Conservation (phyloP, 2,329 filamentous ascomycete species). For the Fusarium sp. region DNA sequence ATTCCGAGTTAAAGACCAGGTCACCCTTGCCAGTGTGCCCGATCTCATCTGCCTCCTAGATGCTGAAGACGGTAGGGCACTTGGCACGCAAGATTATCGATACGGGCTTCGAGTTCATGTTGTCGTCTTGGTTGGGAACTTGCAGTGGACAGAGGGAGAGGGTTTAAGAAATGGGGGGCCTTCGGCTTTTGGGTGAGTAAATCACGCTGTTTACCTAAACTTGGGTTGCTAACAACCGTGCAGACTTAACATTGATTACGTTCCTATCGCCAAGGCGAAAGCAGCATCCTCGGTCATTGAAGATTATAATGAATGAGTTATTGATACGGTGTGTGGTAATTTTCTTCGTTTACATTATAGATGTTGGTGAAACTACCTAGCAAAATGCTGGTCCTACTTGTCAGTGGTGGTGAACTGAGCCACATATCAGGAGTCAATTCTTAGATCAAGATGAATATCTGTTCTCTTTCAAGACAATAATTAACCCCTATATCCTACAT, state of each 20-base stretch:
- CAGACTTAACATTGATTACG: not conserved
- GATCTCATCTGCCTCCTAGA: slow-evolving; percentile 26
- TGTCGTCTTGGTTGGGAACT: slow-evolving; percentile 14
- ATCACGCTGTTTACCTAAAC: rapidly evolving
- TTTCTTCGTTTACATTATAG: too few species aligned
- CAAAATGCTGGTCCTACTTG: not conserved
- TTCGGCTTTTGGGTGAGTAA: not conserved
- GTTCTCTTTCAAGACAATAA: not conserved
- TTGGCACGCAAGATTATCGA: slow-evolving; percentile 24
- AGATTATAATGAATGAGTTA: not conserved
- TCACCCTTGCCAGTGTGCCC: slow-evolving; percentile 6
- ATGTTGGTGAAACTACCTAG: not conserved
- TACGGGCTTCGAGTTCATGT: slow-evolving; percentile 21
- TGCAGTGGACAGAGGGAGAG: slow-evolving; percentile 14
- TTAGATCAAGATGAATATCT: not conserved
- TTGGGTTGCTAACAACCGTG: not conserved
- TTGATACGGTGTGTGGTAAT: too few species aligned
- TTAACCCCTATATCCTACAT: not conserved
- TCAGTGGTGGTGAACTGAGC: not conserved
- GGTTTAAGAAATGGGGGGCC: not conserved
- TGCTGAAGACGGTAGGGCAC: slow-evolving; percentile 11
- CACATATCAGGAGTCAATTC: not conserved
- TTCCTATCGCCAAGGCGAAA: rapidly evolving
- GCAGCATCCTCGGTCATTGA: rapidly evolving
- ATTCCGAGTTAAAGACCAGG: not conserved